phyloP scores from a whole-genome alignment of 2,329 filamentous ascomycete species.

The Claviceps maximensis region DNA sequence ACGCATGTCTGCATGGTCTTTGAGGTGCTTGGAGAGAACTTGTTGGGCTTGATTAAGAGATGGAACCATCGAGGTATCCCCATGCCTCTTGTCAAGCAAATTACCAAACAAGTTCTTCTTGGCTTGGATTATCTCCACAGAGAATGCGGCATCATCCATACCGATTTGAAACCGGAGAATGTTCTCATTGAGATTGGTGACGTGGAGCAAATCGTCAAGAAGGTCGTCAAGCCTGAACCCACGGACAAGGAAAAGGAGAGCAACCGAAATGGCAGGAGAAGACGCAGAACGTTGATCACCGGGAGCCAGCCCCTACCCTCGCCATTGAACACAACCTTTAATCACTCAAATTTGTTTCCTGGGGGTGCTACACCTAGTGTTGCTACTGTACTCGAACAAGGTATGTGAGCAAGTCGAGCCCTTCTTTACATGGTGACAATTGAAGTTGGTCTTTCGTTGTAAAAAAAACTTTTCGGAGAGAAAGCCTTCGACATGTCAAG shows the following conservation, averaged over 20 bases:
- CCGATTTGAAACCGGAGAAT: constrained; percentile 94
- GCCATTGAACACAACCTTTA: constrained; percentile 85
- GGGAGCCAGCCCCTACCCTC: constrained; percentile 93
- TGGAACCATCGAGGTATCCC: constrained; percentile 98
- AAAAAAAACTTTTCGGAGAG: background rate
- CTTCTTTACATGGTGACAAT: too few species aligned
- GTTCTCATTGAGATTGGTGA: constrained; percentile 98
- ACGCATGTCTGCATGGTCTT: constrained; percentile 99
- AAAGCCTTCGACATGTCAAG: background rate
- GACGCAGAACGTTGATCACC: constrained; percentile 87
- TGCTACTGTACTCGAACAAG: constrained; percentile 71
- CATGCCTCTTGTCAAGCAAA: constrained; percentile 93
- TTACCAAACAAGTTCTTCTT: constrained; percentile 92
- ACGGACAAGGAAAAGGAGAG: constrained; percentile 57
- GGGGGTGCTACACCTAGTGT: constrained; percentile 59
- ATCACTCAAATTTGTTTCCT: constrained; percentile 58
- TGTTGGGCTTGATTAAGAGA: constrained; percentile 89
- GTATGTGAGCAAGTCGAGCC: constrained; percentile 31
- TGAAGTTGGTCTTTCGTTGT: too few species aligned
- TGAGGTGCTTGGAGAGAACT: constrained; percentile 89
- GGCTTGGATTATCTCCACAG: constrained; percentile 93
- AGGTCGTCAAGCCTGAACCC: constrained; percentile 73
- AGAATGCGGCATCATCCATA: constrained; percentile 98
- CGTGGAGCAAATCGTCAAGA: constrained; percentile 96
- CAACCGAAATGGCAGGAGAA: constrained; percentile 78